Percentiles rank a stretch among this genome's conserved stretches.
These are phyloP conservation scores for Eimeria tenella DNA, from an alignment of 169 alveolate genomes.

Conservation along the genomic window DNA sequence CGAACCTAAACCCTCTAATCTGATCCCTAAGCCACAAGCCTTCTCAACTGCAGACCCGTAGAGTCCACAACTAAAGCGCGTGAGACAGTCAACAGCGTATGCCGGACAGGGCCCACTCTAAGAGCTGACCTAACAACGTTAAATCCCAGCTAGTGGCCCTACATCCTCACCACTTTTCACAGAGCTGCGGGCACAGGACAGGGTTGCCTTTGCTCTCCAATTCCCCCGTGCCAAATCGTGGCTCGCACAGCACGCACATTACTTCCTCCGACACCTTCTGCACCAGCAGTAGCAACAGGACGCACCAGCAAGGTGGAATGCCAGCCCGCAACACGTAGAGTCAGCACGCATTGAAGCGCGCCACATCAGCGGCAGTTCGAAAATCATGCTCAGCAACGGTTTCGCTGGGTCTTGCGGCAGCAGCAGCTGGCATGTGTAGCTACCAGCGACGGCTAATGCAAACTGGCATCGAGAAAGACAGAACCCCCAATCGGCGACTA, in stretches of 20 bases:
- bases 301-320: not conserved
- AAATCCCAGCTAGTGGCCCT: not conserved
- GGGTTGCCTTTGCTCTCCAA: constrained; percentile 50
- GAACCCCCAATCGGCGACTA: not conserved
- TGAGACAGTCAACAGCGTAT: not conserved
- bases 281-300: constrained; percentile 28
- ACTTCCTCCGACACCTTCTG: constrained; percentile 70
- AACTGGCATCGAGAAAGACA: not conserved
- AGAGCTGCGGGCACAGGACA: constrained; percentile 52
- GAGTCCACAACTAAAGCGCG: not conserved
- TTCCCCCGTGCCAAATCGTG: constrained; percentile 65
- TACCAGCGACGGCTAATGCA: not conserved
- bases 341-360: not conserved
- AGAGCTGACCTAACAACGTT: not conserved
- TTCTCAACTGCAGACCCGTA: not conserved
- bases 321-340: not conserved
- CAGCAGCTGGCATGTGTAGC: too few relatives aligned
- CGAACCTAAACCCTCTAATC: not conserved
- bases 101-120: not conserved
- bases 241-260: constrained; percentile 53
- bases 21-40: not conserved
- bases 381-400: not conserved
- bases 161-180: constrained; percentile 52
- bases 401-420: too few relatives aligned
- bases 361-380: not conserved